Evolutionary conservation across 2,329 filamentous ascomycete species (phyloP), one percentile per base, ranked within the genome.

Genomic region (Colletotrichum lentis): DNA sequence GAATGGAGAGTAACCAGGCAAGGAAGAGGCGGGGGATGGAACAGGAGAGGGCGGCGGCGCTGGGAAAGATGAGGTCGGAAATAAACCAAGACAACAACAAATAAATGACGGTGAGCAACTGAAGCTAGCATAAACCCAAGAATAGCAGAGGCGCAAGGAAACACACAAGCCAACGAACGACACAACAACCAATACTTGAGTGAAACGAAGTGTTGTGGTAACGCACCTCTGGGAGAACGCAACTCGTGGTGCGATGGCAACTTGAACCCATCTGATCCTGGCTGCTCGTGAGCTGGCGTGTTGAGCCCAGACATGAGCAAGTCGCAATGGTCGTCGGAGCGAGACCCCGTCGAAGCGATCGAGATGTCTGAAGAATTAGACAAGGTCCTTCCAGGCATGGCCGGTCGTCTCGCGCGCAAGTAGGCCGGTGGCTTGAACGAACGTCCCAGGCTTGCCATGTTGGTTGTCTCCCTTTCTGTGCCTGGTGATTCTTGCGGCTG

Each of bases 351-450:
- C 71, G 74, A 77, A 64, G 77, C 72, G 20, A 75, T 76, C 24
- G 81, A 83, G n/a, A 78, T 71, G 52, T 84, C 81, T 47, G 83
- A 83, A 14, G 82, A 83, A 73, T 77, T 82, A 62, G 84, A 85
- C 68, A 82, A 75, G 52, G 78, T 80, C 63, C 81, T 81, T 57
- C 78, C 77, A 24, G 80, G 75, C 73, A 81, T 81, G 47, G 76
- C 76, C 43, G 83, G 84, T 49, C 83, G 80, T 69, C 81, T 77
- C 20, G 74, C 73, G 54, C 81, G 79, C 41, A 83, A 76, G 71
- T 82, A 83, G 27, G 78, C 78, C 47, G 82, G 76, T 8, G 82
- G 79, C 71, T 84, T 83, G 74, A 86, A 81, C 14, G 84, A 84
- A 71, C 83, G 81, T 53, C 81, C 79, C 67, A 85, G 77, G 74